phyloP scores from a whole-genome alignment of 345 rosid species.

The Eucalyptus cloeziana region DNA sequence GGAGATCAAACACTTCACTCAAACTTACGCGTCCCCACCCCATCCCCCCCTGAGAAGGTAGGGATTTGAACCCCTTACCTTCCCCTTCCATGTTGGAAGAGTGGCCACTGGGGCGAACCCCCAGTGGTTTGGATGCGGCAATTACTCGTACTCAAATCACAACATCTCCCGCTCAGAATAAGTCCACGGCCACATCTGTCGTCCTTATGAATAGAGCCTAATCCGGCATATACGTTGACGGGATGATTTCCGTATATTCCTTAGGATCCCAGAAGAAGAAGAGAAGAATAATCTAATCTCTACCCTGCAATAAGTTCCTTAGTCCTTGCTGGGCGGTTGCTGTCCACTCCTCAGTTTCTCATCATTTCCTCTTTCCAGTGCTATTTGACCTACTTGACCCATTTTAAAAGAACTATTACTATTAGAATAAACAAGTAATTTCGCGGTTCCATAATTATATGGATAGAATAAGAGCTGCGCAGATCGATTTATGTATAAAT shows the following conservation, averaged over 20 bases:
- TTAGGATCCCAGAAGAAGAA: not conserved
- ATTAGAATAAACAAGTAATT: not conserved
- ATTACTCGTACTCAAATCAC: not conserved
- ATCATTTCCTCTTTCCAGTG: not conserved
- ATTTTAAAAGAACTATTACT: not conserved
- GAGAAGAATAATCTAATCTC: not conserved
- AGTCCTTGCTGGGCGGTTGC: not conserved
- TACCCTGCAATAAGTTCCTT: not conserved
- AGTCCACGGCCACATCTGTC: not conserved
- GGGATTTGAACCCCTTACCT: too few species aligned
- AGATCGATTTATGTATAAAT: not conserved
- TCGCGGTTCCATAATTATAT: not conserved
- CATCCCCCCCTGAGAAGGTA: too few species aligned
- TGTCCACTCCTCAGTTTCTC: not conserved
- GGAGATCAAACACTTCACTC: too few species aligned
- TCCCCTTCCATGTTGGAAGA: too few species aligned
- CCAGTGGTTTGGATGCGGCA: not conserved
- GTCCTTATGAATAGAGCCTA: not conserved
- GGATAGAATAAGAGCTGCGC: not conserved
- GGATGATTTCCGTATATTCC: not conserved
- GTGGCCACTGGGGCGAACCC: too few species aligned
- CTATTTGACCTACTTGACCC: not conserved
- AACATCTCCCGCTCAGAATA: not conserved
- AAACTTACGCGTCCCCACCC: too few species aligned
- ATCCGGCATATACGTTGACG: not conserved